phyloP scores from a whole-genome alignment of 2,329 filamentous ascomycete genomes.

The Zasmidium angulare region DNA sequence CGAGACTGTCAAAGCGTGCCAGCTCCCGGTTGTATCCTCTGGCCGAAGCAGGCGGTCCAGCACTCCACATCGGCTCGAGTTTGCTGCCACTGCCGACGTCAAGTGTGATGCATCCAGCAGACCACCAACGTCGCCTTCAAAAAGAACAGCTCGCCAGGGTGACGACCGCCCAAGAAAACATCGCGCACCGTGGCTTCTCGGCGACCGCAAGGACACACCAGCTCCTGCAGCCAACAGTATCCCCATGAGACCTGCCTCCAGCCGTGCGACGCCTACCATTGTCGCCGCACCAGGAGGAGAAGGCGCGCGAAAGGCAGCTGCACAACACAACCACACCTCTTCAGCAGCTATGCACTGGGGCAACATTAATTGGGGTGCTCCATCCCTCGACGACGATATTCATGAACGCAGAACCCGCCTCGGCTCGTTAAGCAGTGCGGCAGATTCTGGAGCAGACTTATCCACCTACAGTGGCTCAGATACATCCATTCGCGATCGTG shows the following conservation, averaged over 20 bases:
- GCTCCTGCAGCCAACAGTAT: conserved; percentile 27
- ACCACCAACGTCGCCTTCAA: conserved; percentile 31
- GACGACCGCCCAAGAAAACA: conserved; percentile 32
- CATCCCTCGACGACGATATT: conserved; percentile 19
- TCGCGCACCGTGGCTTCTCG: conserved; percentile 15
- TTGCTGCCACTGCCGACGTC: conserved; percentile 6
- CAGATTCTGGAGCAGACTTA: conserved; percentile 39
- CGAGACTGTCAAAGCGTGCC: conserved; percentile 18
- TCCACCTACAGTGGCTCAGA: conserved; percentile 27
- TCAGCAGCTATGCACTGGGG: conserved; percentile 4
- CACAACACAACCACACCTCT: conserved; percentile 22
- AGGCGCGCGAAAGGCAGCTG: conserved; percentile 32
- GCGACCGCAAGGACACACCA: conserved; percentile 36
- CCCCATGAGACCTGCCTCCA: conserved; percentile 20
- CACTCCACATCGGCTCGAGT: conserved; percentile 23
- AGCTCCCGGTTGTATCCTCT: conserved; percentile 13
- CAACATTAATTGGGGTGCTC: conserved; percentile 5
- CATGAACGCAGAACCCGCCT: conserved; percentile 26
- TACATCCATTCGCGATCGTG: conserved; percentile 28
- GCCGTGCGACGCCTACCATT: conserved; percentile 13
- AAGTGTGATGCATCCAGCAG: conserved; percentile 1
- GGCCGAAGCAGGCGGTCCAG: conserved; percentile 26
- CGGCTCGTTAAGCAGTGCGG: conserved; percentile 34
- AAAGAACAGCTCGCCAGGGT: conserved; percentile 27
- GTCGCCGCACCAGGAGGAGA: conserved; percentile 30